phyloP scores from a whole-genome alignment of 2,329 filamentous ascomycete genomes.

The Byssothecium circinans region DNA sequence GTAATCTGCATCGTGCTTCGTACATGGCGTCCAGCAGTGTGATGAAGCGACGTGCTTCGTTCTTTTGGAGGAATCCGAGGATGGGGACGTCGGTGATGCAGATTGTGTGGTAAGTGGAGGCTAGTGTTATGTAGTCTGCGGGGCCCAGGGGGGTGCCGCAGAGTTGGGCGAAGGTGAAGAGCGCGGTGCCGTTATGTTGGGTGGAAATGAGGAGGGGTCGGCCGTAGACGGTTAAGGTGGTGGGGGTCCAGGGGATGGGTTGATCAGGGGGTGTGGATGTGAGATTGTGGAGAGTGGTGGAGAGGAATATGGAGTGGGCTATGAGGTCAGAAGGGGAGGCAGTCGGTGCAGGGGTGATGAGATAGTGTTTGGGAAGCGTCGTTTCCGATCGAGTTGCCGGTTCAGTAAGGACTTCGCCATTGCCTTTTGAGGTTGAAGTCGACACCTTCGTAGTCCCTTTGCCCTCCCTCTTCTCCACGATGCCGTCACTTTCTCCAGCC shows the following conservation, averaged over 20 bases:
- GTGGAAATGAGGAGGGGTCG: conserved; percentile 62
- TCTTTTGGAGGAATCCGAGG: conserved; percentile 69
- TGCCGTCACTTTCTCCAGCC: conserved; percentile 29
- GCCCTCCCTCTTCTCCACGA: too few species aligned
- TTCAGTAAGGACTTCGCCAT: conserved; percentile 2
- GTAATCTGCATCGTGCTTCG: conserved; percentile 76
- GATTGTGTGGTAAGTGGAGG: conserved; percentile 77
- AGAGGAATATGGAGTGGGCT: conserved; percentile 18
- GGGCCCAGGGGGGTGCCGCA: conserved; percentile 68
- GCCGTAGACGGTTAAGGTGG: conserved; percentile 61
- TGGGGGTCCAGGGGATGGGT: conserved; percentile 48
- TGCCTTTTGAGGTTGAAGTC: background rate
- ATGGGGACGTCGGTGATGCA: conserved; percentile 71
- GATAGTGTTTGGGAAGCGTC: conserved; percentile 38
- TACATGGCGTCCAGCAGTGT: conserved; percentile 76
- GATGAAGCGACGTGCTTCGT: conserved; percentile 79
- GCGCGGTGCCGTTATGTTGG: conserved; percentile 59
- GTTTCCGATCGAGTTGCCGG: conserved; percentile 2
- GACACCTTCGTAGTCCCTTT: too few species aligned
- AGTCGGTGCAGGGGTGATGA: conserved; percentile 31
- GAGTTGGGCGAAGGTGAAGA: conserved; percentile 69
- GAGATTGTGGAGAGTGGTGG: conserved; percentile 23
- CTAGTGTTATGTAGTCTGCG: conserved; percentile 80
- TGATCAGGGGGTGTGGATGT: conserved; percentile 34
- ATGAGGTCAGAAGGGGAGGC: conserved; percentile 8